These are phyloP conservation scores for Myriangium duriaei DNA, from an alignment of 2,329 filamentous ascomycete species.

Conservation along the genomic window DNA sequence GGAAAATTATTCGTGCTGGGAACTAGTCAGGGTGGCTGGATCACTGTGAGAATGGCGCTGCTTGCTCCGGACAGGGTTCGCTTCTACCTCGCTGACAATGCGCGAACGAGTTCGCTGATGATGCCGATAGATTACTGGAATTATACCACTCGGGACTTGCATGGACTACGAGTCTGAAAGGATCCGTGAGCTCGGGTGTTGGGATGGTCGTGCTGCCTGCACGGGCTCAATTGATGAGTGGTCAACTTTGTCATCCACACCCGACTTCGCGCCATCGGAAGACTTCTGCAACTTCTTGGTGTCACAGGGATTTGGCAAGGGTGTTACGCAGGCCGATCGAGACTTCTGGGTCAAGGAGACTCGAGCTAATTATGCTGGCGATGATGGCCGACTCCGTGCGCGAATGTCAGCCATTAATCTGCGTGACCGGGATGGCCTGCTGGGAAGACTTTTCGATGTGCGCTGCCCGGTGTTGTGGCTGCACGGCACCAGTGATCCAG, in stretches of 20 bases:
- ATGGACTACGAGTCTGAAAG: slow-evolving; percentile 37
- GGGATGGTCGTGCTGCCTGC: slow-evolving; percentile 30
- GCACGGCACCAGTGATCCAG: slow-evolving; percentile 31
- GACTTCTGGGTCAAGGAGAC: slow-evolving; percentile 35
- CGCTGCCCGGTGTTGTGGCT: slow-evolving; percentile 40
- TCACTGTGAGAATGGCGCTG: slow-evolving; percentile 40
- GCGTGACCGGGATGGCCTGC: slow-evolving; percentile 36
- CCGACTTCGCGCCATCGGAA: slow-evolving; percentile 31
- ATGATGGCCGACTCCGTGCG: slow-evolving; percentile 35
- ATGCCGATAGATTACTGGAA: slow-evolving; percentile 39
- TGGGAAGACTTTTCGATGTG: slow-evolving; percentile 34
- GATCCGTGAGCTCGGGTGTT: slow-evolving; percentile 35
- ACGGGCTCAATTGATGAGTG: slow-evolving; percentile 27
- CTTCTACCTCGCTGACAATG: too few relatives aligned
- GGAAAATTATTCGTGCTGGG: slow-evolving; percentile 36
- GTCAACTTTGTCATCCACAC: slow-evolving; percentile 26
- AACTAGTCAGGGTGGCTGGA: slow-evolving; percentile 43
- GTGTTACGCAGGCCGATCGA: slow-evolving; percentile 24
- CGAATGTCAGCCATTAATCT: slow-evolving; percentile 40
- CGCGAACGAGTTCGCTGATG: too few relatives aligned
- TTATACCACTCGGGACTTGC: slow-evolving; percentile 41
- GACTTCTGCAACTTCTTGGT: slow-evolving; percentile 35
- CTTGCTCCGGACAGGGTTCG: slow-evolving; percentile 35
- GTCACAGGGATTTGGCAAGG: slow-evolving; percentile 34
- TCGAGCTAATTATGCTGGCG: slow-evolving; percentile 34